Evolutionary conservation across 495 filamentous ascomycete species (phyloP).

Genomic region (Immersiella caudata): DNA sequence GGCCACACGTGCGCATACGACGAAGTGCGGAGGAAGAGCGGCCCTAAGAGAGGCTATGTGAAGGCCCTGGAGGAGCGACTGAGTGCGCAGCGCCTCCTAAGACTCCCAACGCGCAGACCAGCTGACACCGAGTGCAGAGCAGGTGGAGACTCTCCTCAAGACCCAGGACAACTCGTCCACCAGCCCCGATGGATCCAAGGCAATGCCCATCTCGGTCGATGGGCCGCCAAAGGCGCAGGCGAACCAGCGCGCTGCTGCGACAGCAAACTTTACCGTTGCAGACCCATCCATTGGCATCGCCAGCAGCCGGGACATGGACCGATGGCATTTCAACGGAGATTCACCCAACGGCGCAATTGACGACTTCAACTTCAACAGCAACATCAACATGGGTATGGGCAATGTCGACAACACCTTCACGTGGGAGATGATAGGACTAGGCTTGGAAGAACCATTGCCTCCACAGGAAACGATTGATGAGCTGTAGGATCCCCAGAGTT

Average conservation of each 20-base stretch:
- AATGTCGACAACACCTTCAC: slow-evolving; percentile 56
- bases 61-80: slow-evolving; percentile 94
- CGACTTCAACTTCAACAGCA: slow-evolving; percentile 54
- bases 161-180: slow-evolving; percentile 58
- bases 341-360: slow-evolving; percentile 53
- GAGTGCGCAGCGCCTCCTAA: slow-evolving; percentile 58
- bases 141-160: slow-evolving; percentile 92
- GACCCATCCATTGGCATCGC: slow-evolving; percentile 50
- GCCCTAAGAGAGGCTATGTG: slow-evolving; percentile 96
- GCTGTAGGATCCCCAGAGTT: slow-evolving; percentile 59
- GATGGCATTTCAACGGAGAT: slow-evolving; percentile 55
- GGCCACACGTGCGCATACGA: slow-evolving; percentile 94
- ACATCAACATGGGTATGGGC: slow-evolving; percentile 49
- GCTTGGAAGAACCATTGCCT: slow-evolving; percentile 89
- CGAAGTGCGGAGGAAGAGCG: slow-evolving; percentile 95
- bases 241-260: slow-evolving; percentile 39
- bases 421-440: slow-evolving; percentile 95
- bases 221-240: slow-evolving; percentile 29
- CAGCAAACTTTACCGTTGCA: slow-evolving; percentile 49
- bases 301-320: slow-evolving; percentile 50
- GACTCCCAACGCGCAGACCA: not conserved
- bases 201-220: slow-evolving; percentile 37
- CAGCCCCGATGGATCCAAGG: slow-evolving; percentile 39
- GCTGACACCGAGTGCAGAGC: slow-evolving; percentile 59
- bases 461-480: slow-evolving; percentile 87